Evolutionary conservation across 257 asterid species (phyloP), one percentile per base, ranked within the genome.

Genomic region (Fraxinus americana): DNA sequence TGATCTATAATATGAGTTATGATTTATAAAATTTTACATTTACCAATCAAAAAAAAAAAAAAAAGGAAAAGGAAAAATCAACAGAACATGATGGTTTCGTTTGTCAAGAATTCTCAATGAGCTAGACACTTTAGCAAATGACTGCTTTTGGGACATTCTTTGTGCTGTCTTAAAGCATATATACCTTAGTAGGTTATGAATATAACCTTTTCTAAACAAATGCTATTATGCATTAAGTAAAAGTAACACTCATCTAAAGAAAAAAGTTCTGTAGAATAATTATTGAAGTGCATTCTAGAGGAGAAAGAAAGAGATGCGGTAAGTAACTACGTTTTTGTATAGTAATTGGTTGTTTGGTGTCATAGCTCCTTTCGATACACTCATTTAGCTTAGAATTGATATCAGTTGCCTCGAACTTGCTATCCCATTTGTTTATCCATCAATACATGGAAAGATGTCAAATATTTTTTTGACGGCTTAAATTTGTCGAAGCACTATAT

Each of bases 101-200:
- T 78, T 73, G n/a, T 32, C 68, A 71, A 70, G 75, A n/a, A n/a
- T n/a, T n/a, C n/a, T n/a, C n/a, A n/a, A n/a, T n/a, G n/a, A n/a
- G n/a, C 75, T 79, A 70, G 82, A 61, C 72, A 76, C 67, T 83
- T 63, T 69, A 82, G 85, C 86, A 73, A 82, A 86, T 89, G 89
- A 89, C 91, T 85, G 83, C 82, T 80, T 86, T 87, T 43, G 67
- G 70, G 77, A 89, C 80, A 84, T 86, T 82, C 87, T 65, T 81
- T 59, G 78, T 52, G 78, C 75, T 66, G 48, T 59, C 73, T 72
- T 68, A 45, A 70, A 41, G 68, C 68, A 25, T 61, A 61, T 61
- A 61, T 61, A 61, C 68, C 68, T n/a, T n/a, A 21, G 32, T 61
- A 21, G 32, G 29, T 13, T 21, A 61, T 21, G 67, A 61, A 21